A percentile compares a stretch with the other conserved stretches of the same genome.
Evolutionary conservation across 441 rosid genomes (phyloP).

Genomic region (Croton setiger): DNA sequence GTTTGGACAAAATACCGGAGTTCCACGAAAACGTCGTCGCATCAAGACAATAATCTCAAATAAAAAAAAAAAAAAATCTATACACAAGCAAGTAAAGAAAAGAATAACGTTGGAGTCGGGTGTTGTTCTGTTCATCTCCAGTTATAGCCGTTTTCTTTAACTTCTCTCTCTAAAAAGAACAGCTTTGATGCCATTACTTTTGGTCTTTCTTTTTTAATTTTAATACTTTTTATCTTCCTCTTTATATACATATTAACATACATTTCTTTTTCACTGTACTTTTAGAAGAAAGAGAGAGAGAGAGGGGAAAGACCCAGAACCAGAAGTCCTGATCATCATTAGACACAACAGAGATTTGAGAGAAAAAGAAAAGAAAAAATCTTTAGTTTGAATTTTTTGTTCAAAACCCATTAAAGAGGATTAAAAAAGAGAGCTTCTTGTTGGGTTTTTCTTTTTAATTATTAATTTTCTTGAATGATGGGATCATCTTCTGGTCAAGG

Average conservation of each 20-base stretch:
- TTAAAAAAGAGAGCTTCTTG: neutral
- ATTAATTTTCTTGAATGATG: conserved; percentile 31
- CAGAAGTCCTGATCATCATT: conserved; percentile 28
- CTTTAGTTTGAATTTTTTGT: conserved; percentile 11
- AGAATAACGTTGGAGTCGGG: conserved; percentile 50
- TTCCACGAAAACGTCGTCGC: conserved; percentile 25
- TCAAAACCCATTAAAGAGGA: neutral
- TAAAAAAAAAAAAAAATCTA: neutral
- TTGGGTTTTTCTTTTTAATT: neutral
- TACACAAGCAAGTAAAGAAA: conserved; percentile 29
- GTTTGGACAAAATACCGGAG: neutral
- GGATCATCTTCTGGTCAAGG: conserved; percentile 58
- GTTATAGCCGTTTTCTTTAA: conserved; percentile 48
- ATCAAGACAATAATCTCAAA: neutral
- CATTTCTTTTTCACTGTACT: conserved; percentile 26
- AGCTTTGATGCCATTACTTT: conserved; percentile 31
- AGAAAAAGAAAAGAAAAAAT: neutral
- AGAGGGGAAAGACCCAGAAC: neutral
- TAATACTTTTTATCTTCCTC: conserved; percentile 4
- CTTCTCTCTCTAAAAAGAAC: conserved; percentile 25
- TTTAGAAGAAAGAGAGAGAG: too few relatives aligned
- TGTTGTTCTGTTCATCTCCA: conserved; percentile 14
- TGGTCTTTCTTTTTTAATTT: conserved; percentile 13
- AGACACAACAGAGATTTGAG: conserved; percentile 19
- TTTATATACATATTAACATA: conserved; percentile 10